These are phyloP conservation scores for Tricladium varicosporioides DNA, from an alignment of 2,329 filamentous ascomycete genomes.

Conservation along the genomic window DNA sequence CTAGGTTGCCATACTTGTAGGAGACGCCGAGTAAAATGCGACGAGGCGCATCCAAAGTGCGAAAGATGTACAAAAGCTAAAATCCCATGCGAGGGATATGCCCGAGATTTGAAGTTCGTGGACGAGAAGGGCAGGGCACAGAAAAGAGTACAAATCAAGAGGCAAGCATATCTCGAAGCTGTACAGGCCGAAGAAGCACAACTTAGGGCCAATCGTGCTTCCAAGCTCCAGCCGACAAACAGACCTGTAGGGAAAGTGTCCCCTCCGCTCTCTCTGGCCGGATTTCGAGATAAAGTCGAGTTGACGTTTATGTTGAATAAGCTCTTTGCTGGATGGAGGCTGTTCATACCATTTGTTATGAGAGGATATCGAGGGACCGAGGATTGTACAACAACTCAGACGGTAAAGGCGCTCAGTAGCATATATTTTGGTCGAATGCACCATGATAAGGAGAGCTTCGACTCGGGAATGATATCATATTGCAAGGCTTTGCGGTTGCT, in stretches of 20 bases:
- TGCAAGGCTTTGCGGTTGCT: constrained; percentile 18
- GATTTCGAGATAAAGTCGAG: constrained; percentile 1
- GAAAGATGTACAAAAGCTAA: constrained; percentile 16
- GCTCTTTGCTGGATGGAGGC: constrained; percentile 11
- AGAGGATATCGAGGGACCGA: constrained; percentile 8
- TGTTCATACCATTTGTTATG: constrained; percentile 12
- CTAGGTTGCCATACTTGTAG: constrained; percentile 18
- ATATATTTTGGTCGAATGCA: constrained; percentile 17
- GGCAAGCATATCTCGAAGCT: constrained; percentile 19
- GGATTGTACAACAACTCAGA: constrained; percentile 18
- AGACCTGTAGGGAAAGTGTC: not conserved
- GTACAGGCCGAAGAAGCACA: constrained; percentile 15
- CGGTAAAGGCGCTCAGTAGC: constrained; percentile 15
- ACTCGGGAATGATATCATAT: constrained; percentile 12
- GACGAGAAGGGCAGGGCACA: constrained; percentile 19
- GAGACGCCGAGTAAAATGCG: constrained; percentile 16
- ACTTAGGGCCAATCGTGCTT: constrained; percentile 3
- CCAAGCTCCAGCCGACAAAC: not conserved
- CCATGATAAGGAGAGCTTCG: constrained; percentile 7
- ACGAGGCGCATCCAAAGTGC: constrained; percentile 13
- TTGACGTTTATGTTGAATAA: constrained; percentile 13
- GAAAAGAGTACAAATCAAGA: constrained; percentile 18
- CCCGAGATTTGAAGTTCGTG: constrained; percentile 18
- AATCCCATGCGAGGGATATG: constrained; percentile 16
- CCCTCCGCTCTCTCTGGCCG: constrained; percentile 1